These are phyloP conservation scores for Colletotrichum limetticola DNA, from an alignment of 2,329 filamentous ascomycete genomes.

Conservation along the genomic window DNA sequence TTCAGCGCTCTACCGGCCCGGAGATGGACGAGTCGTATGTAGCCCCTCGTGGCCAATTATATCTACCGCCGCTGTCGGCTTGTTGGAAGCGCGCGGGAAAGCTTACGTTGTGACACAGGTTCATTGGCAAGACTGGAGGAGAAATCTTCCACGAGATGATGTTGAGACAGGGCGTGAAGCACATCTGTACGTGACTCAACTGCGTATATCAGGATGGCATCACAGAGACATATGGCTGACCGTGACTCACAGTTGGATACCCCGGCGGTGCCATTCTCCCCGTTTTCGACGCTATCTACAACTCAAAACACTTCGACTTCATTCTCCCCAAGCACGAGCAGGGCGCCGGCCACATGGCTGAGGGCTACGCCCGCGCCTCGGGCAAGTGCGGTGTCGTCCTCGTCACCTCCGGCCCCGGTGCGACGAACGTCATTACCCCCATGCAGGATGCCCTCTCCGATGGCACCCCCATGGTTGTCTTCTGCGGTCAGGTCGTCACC, in stretches of 20 bases:
- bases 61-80: conserved; percentile 25
- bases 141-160: conserved; percentile 99
- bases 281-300: conserved; percentile 98
- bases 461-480: conserved; percentile 95
- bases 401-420: conserved; percentile 95
- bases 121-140: conserved; percentile 94
- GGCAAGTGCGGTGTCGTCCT: conserved; percentile 96
- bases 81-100: conserved; percentile 16
- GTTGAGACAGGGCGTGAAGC: conserved; percentile 90
- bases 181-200: conserved; percentile 78
- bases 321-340: conserved; percentile 96
- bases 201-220: not conserved
- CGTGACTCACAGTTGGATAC: conserved; percentile 74
- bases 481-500: conserved; percentile 92
- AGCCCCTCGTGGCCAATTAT: conserved; percentile 7
- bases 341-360: conserved; percentile 97
- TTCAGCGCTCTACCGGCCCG: conserved; percentile 67
- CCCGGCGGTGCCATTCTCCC: conserved; percentile 96
- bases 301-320: conserved; percentile 96
- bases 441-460: conserved; percentile 97
- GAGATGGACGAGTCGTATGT: conserved; percentile 86
- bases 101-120: conserved; percentile 58
- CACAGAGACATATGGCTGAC: conserved; percentile 19
- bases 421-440: conserved; percentile 95
- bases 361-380: conserved; percentile 93